Evolutionary conservation across 2,329 filamentous ascomycete species (phyloP), one percentile per base, ranked within the genome.

Genomic region (Massarina eburnea): DNA sequence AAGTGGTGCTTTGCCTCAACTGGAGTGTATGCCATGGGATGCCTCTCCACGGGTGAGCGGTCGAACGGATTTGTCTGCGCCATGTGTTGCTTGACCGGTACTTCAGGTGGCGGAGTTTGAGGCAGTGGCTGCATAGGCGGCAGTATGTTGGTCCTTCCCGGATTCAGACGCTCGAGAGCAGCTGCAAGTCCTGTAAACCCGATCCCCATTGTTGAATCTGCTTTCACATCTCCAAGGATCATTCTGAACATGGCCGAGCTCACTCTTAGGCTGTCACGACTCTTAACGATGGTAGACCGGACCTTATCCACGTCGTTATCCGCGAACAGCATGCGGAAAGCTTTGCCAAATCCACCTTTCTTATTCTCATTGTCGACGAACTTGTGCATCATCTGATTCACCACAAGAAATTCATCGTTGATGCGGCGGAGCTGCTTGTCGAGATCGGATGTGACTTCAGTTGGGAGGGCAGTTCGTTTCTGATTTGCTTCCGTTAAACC

Each of bases 131-230:
- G 57, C 38, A 55, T 58, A 45, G 57, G 57, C 55, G 58, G 48
- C 36, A 55, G 48, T 49, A 57, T 32, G 49, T 51, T 43, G 45
- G 61, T 44, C 52, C 67, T 57, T 51, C 52, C 49, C 46, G 53
- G 68, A 48, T 59, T 67, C 51, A 81, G 68, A 44, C 77, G 74
- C 35, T 85, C 80, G 9, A 88, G 75, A 3, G 84, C 84, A 8
- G 84, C 83, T 1, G 81, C 80, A 7, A 88, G 75, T 4, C 83
- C 83, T 1, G 83, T 83, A 59, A 85, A 88, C 34, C 85, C 85
- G 36, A 86, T 85, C 15, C 83, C 82, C 33, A 81, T 76, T 10
- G 81, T 77, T 14, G 78, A 77, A 53, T 85, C 82, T 14, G 80
- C 78, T 60, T 78, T 80, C 17, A 76, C 74, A 19, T 68, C 64